Evolutionary conservation across 2,329 filamentous ascomycete species (phyloP).

Genomic region (Talaromyces albobiverticillius): DNA sequence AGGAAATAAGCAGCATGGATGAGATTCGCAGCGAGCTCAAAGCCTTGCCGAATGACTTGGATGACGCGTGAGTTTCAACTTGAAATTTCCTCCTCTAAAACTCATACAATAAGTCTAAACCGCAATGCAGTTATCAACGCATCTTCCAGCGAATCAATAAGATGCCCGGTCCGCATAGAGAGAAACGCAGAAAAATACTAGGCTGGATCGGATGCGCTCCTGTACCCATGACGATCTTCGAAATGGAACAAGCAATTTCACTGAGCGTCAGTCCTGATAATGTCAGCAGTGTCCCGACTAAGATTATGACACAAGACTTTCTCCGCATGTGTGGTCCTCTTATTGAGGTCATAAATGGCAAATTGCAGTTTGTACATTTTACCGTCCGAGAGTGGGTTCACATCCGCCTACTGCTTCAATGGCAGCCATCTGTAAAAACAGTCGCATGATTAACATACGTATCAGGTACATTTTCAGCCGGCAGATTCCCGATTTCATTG

Average conservation of each 20-base stretch:
- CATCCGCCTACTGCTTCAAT: not conserved
- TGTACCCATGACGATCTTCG: conserved; percentile 16
- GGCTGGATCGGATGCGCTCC: conserved; percentile 23
- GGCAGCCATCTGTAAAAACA: not conserved
- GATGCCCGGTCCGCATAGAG: not conserved
- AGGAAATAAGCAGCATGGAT: conserved; percentile 12
- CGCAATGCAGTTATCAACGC: not conserved
- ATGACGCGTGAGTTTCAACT: conserved; percentile 27
- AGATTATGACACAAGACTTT: conserved; percentile 13
- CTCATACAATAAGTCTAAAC: not conserved
- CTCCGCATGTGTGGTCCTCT: conserved; percentile 28
- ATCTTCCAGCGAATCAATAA: not conserved
- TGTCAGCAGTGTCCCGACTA: not conserved
- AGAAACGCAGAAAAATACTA: conserved; percentile 18
- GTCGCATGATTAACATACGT: not conserved
- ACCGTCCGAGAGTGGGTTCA: conserved; percentile 43
- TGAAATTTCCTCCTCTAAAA: not conserved
- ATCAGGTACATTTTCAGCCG: not conserved
- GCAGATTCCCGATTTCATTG: not conserved
- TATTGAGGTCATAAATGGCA: conserved; percentile 27
- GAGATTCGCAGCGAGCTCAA: conserved; percentile 26
- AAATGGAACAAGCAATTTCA: conserved; percentile 22
- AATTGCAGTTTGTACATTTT: conserved; percentile 33
- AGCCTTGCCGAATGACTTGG: conserved; percentile 25
- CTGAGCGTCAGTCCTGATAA: not conserved